Base-by-base conservation (phyloP, 78 protist species). In the Guillardia theta region DNA sequence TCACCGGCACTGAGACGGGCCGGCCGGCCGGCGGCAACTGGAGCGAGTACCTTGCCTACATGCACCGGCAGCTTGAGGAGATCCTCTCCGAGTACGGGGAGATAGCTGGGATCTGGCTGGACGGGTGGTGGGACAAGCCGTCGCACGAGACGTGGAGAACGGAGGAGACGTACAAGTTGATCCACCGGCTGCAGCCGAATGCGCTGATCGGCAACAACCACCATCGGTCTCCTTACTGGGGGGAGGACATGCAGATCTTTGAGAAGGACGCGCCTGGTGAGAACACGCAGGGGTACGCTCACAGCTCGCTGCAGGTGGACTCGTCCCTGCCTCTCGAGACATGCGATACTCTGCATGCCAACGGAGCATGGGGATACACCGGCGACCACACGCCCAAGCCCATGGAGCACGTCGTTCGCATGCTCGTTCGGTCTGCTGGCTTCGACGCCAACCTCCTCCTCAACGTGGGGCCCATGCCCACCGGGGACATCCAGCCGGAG, bases 151-250 rank as follows among this genome's bases (percentile, higher is more conserved):
- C 19, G 4, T 88, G 93, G 93, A 41, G 93, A 37, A 45, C 43
- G 64, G 70, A 88, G 39, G 76, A 88, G 39, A 45, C 64, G 76
- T 88, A 88, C 64, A 30, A 88, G 76, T 12, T 88, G 24, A 88
- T 88, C 41, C 93, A 88, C 64, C 46, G 93, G 2, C 93, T 48
- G 30, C 5, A 88, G 54, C 93, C 93, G 18, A 41, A 21, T 27
- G 93, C 22, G 45, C 93, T 88, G 36, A 48, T 88, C 44, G 93
- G 93, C 3, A 88, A 88, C 93, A 88, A 88, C 64, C 93, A 88
- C 39, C 93, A 88, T 41, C 62, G 54, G 36, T n/a, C 93, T 0
- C 93, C 93, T 4, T 88, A 48, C 41, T 48, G 76, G 93, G 93
- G 93, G 47, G 93, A 88, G 93, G 93, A 88, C 64, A 48, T 88